Evolutionary conservation across 345 rosid species (phyloP).

Genomic region (Xanthoceras sorbifolium): DNA sequence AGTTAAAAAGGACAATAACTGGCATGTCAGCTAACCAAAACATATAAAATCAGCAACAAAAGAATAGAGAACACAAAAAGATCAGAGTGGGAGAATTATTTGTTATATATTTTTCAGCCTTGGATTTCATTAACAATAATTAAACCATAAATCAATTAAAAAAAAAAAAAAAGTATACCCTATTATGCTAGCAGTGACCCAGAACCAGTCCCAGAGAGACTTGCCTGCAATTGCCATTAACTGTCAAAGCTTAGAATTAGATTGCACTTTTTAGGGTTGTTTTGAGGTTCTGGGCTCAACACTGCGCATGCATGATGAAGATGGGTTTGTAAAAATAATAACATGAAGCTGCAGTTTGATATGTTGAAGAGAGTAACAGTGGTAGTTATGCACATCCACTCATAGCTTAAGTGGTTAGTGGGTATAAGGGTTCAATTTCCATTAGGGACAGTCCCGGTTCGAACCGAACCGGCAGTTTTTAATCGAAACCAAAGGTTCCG

Average conservation of each 20-base stretch:
- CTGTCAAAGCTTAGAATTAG: background rate
- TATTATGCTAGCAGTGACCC: background rate
- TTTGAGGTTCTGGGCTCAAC: conserved; percentile 30
- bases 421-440: too few relatives aligned
- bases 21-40: conserved; percentile 39
- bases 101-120: background rate
- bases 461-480: too few relatives aligned
- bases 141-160: background rate
- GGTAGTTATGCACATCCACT: too few relatives aligned
- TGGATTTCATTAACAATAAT: conserved; percentile 15
- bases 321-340: background rate
- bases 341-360: background rate
- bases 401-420: too few relatives aligned
- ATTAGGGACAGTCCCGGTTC: too few relatives aligned
- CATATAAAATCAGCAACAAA: conserved; percentile 28
- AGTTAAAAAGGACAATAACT: conserved; percentile 43
- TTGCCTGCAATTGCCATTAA: background rate
- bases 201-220: background rate
- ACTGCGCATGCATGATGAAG: background rate
- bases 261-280: background rate
- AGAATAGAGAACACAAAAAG: conserved; percentile 34
- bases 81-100: conserved; percentile 7
- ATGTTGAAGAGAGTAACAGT: background rate
- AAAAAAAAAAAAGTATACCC: background rate
- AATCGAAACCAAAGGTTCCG: too few relatives aligned